Evolutionary conservation across 2,329 filamentous ascomycete species (phyloP), one percentile per base, ranked within the genome.

Genomic region (Orbilia ellipsospora): DNA sequence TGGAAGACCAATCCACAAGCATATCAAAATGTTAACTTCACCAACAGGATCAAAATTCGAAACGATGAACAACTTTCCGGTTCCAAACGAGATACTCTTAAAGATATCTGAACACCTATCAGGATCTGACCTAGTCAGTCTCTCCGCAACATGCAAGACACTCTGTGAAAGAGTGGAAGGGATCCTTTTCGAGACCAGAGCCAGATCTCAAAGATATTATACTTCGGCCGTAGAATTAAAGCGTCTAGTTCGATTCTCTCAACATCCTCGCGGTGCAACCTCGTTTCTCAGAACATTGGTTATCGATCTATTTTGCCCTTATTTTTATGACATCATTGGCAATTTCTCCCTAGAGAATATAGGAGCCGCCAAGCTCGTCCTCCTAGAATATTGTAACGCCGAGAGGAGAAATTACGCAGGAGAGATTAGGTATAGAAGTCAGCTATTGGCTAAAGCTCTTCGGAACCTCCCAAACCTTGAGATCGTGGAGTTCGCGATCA

Each of bases 261-360:
- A 20, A 26, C 20, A 62, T n/a, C 59, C 59, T 23, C 59, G 31
- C n/a, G 59, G 59, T 7, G 7, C 50, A 4, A 52, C 31, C 40
- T 5, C 16, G 4, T 51, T 28, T 36, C 59, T 62, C 45, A 62
- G 40, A 51, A 16, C 20, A 4, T n/a, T 52, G 13, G 45, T 62
- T 31, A 31, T 62, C n/a, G 59, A 62, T 42, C 4, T 60, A 12
- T 60, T 60, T 13, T 23, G 42, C 4, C 56, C 56, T 7, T 60
- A 62, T 26, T 61, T 48, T 16, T 20, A 50, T 12, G 20, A 16
- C 20, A 28, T 52, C 13, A 48, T 18, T n/a, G n/a, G 48, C 8
- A 8, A 2, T 8, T 18, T 52, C 20, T 13, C 12, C 48, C 20
- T 52, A n/a, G 1, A 52, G 8, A 52, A 18, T 52, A 52, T 12